phyloP scores from a whole-genome alignment of 176 grass and related monocot species.

The Oryza glumipatula region DNA sequence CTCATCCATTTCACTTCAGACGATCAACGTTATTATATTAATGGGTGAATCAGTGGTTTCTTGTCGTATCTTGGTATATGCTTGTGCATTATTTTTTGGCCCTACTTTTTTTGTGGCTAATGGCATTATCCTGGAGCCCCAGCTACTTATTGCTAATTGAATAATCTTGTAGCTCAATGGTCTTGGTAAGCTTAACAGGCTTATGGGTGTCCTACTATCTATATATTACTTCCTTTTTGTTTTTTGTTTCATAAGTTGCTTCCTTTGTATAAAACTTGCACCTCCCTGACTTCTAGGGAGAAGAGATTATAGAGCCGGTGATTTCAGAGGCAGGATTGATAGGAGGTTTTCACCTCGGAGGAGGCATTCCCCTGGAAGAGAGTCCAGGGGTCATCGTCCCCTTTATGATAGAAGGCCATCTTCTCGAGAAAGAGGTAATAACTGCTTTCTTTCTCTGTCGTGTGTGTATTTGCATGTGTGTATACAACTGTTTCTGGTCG shows the following conservation, averaged over 20 bases:
- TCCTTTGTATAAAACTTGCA: slow-evolving; percentile 35
- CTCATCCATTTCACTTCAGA: slow-evolving; percentile 56
- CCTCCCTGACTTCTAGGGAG: slow-evolving; percentile 55
- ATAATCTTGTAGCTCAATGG: slow-evolving; percentile 69
- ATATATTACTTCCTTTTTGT: slow-evolving; percentile 29
- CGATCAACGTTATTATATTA: slow-evolving; percentile 52
- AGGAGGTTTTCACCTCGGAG: slow-evolving; percentile 79
- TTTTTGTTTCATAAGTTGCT: not conserved
- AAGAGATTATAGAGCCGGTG: slow-evolving; percentile 66
- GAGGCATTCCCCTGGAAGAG: slow-evolving; percentile 70
- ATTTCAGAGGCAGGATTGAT: slow-evolving; percentile 78
- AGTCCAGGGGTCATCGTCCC: slow-evolving; percentile 66
- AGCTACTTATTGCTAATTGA: slow-evolving; percentile 71
- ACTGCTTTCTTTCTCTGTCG: not conserved
- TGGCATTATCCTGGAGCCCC: slow-evolving; percentile 66
- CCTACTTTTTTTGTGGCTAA: slow-evolving; percentile 63
- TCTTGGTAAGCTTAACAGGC: slow-evolving; percentile 75
- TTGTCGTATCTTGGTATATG: slow-evolving; percentile 54
- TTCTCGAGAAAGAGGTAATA: slow-evolving; percentile 70
- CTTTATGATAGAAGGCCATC: slow-evolving; percentile 56
- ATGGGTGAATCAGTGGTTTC: slow-evolving; percentile 51
- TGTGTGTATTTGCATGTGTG: too few relatives aligned
- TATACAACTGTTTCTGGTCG: not conserved
- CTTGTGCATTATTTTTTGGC: slow-evolving; percentile 52
- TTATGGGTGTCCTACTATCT: slow-evolving; percentile 50